Base-by-base conservation (phyloP, 257 asterid species). In the Solanum microdontum region DNA sequence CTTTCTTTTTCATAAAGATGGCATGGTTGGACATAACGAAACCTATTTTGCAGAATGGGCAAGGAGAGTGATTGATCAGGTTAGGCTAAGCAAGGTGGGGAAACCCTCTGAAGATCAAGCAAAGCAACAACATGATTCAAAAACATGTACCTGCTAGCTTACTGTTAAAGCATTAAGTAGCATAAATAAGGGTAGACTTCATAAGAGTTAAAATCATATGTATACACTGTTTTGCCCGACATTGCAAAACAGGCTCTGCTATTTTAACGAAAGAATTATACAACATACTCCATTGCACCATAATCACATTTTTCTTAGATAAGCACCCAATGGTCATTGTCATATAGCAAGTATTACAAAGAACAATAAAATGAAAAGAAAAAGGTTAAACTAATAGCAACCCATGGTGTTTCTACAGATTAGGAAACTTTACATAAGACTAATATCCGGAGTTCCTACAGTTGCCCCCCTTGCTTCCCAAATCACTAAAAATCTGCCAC, bases 11-110 rank as follows among this genome's bases (percentile, higher is more conserved):
- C 87, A 90, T 87, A 91, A 88, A 82, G 77, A 90, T 33, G 89
- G 91, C 12, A 89, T 84, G 85, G 87, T 90, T 72, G 91, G 92
- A 80, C 91, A 88, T 68, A 90, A 91, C 30, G 72, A 62, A 82
- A 90, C 92, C 83, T 85, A 89, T 34, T 91, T 90, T 34, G 87
- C 90, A 24, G 88, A 90, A 14, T 90, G 93, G 91, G 70, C 91
- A 7, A 87, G 60, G 64, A 88, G 86, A 26, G 92, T 91, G 30
- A 84, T 91, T 4, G 62, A 77, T 58, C 85, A 91, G 75, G 89
- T 88, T 32, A 75, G 85, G 45, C 87, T 66, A 26, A 58, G 79
- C 14, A 89, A 89, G 88, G 39, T 79, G 39, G 87, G 68, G 70
- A 69, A 85, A 72, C 84, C 89, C n/a, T 30, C 88, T 23, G 66